These are phyloP conservation scores for Truncatella angustata DNA, from an alignment of 2,329 filamentous ascomycete species.

Conservation along the genomic window DNA sequence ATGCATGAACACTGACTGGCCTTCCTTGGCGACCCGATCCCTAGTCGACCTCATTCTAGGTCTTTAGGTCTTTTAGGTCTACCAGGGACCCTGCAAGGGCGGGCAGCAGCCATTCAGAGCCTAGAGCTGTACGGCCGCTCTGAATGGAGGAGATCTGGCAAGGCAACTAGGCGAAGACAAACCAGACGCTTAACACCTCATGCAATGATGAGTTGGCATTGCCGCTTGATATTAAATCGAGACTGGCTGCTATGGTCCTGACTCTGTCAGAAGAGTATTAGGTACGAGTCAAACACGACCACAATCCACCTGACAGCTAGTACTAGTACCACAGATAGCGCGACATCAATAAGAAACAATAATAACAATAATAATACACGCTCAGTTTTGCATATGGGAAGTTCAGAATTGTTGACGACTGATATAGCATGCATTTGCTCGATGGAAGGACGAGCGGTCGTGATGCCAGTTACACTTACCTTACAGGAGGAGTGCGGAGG, in stretches of 20 bases:
- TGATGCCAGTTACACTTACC: constrained; percentile 10
- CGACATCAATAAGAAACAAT: not conserved
- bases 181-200: constrained; percentile 49
- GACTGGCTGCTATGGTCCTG: constrained; percentile 19
- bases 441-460: constrained; percentile 22
- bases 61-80: constrained; percentile 8
- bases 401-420: constrained; percentile 24
- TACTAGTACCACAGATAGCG: constrained; percentile 27
- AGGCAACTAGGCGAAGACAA: constrained; percentile 33
- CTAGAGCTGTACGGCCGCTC: constrained; percentile 17
- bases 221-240: constrained; percentile 57
- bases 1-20: constrained; percentile 42
- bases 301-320: constrained; percentile 17
- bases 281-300: constrained; percentile 23
- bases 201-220: constrained; percentile 79
- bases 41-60: constrained; percentile 21
- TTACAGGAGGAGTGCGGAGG: not conserved
- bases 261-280: constrained; percentile 26
- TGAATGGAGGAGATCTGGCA: constrained; percentile 25
- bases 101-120: constrained; percentile 9
- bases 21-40: constrained; percentile 21
- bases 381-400: constrained; percentile 27
- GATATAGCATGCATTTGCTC: constrained; percentile 21
- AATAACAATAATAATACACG: constrained; percentile 15
- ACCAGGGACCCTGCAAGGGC: constrained; percentile 7